Evolutionary conservation across 768 basidiomycete genomes (phyloP).

Genomic region (Podaxis carcinomalis): DNA sequence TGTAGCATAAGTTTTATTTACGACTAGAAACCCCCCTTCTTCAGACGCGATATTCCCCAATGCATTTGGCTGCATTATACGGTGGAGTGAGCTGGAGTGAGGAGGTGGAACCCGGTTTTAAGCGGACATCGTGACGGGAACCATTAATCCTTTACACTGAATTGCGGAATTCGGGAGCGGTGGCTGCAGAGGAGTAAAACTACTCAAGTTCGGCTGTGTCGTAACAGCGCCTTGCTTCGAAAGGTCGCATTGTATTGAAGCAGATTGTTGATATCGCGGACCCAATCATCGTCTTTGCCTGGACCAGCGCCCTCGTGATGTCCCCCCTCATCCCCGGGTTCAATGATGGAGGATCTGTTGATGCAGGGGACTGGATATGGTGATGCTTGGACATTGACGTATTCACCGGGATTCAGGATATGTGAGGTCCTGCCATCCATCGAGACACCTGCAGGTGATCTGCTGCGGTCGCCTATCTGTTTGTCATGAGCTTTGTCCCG

Average conservation of each 20-base stretch:
- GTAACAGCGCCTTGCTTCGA: constrained; percentile 78
- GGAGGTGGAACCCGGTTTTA: not conserved
- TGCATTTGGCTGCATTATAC: not conserved
- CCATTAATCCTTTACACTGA: not conserved
- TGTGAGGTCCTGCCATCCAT: constrained; percentile 92
- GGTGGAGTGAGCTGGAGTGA: not conserved
- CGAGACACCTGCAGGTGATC: constrained; percentile 84
- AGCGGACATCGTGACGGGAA: not conserved
- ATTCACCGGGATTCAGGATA: constrained; percentile 79
- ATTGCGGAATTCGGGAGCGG: not conserved
- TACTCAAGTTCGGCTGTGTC: constrained; percentile 63
- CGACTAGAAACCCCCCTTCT: not conserved
- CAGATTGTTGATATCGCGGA: constrained; percentile 93
- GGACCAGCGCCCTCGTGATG: constrained; percentile 65
- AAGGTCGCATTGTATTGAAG: constrained; percentile 95
- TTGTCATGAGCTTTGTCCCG: not conserved
- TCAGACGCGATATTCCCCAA: not conserved
- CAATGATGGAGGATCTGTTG: constrained; percentile 75
- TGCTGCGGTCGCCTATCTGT: constrained; percentile 81
- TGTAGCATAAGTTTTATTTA: not conserved
- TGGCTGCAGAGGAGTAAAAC: not conserved
- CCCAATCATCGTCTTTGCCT: constrained; percentile 91
- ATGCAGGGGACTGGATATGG: constrained; percentile 92
- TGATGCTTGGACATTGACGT: constrained; percentile 80
- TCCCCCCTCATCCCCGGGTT: constrained; percentile 37